Evolutionary conservation across 169 alveolate species (phyloP).

Genomic region (Eimeria falciformis): DNA sequence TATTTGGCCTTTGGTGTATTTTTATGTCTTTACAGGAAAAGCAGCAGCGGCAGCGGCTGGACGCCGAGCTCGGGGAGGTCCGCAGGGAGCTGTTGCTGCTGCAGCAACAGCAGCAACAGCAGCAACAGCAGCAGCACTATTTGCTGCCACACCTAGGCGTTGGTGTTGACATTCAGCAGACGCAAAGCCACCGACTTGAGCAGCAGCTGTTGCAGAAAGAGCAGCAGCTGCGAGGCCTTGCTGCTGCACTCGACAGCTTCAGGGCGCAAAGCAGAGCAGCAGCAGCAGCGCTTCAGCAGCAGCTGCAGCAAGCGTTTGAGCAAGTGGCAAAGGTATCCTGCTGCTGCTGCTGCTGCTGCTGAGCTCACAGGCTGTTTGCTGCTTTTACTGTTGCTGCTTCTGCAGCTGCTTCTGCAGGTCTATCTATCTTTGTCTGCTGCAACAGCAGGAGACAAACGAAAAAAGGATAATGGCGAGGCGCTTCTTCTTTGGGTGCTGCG

Average conservation of each 20-base stretch:
- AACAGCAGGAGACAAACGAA: background rate
- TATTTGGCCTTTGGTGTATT: background rate
- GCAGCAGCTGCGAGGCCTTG: conserved; percentile 47
- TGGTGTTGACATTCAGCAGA: conserved; percentile 44
- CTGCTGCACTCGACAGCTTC: conserved; percentile 43
- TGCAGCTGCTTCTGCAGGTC: background rate
- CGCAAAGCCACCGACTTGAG: conserved; percentile 34
- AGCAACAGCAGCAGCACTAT: conserved; percentile 63
- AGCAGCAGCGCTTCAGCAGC: conserved; percentile 67
- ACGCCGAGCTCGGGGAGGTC: conserved; percentile 25
- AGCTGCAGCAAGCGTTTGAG: conserved; percentile 40
- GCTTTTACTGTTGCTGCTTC: background rate
- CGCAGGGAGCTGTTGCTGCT: conserved; percentile 35
- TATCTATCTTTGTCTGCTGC: too few relatives aligned
- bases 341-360: conserved; percentile 22
- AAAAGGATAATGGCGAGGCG: background rate
- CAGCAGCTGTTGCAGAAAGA: conserved; percentile 66
- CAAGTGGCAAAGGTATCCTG: conserved; percentile 21
- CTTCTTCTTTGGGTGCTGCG: background rate
- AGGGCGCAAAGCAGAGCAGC: conserved; percentile 57
- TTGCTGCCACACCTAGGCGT: conserved; percentile 32
- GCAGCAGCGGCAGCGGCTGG: conserved; percentile 52
- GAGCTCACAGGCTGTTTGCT: too few relatives aligned
- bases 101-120: conserved; percentile 55
- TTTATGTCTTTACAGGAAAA: conserved; percentile 1